Base-by-base conservation (phyloP, 2,329 filamentous ascomycete genomes). In the Bipolaris bicolor region DNA sequence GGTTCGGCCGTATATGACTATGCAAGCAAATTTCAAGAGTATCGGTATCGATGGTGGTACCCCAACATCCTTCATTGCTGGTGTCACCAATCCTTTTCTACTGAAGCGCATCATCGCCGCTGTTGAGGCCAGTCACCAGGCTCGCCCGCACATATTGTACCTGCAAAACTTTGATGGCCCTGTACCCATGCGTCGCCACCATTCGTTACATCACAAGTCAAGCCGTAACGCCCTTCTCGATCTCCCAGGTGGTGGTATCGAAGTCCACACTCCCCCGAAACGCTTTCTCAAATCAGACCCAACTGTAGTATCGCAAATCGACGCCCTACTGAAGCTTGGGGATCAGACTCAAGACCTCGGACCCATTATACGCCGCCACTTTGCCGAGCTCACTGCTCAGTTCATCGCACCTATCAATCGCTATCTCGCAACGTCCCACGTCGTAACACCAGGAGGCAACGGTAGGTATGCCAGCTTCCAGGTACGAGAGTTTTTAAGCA, bases 41-140 rank as follows among this genome's bases (percentile, higher is more conserved):
- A 76, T 76, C 7, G 76, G 76, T 39, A 71, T 77, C 48, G 75
- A 78, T 46, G 74, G 76, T 15, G 76, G 75, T 2, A 73, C 73
- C 10, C 75, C 76, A 1, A 64, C 72, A 13, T 70, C 73, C 9
- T 78, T 78, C 62, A 66, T 78, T 5, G 66, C 78, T 46, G 77
- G 77, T 31, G 75, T 78, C 57, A 79, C 77, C 5, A 78, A 79
- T 45, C 77, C 77, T 2, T 79, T 79, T 55, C 68, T 79, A 3
- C 67, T 78, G 4, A 76, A 78, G 58, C 74, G 77, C 45, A 70
- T 79, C 16, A 52, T 77, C 46, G 65, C 65, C 15, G 70, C 74
- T 4, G 67, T 71, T 40, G 75, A 77, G 55, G 65, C 58, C 37
- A 74, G 62, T n/a, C 70, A 74, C 46, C 67, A 71, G 34, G 61